Evolutionary conservation across 805 yeast species (phyloP).

Genomic region (Yarrowia alimentaria): DNA sequence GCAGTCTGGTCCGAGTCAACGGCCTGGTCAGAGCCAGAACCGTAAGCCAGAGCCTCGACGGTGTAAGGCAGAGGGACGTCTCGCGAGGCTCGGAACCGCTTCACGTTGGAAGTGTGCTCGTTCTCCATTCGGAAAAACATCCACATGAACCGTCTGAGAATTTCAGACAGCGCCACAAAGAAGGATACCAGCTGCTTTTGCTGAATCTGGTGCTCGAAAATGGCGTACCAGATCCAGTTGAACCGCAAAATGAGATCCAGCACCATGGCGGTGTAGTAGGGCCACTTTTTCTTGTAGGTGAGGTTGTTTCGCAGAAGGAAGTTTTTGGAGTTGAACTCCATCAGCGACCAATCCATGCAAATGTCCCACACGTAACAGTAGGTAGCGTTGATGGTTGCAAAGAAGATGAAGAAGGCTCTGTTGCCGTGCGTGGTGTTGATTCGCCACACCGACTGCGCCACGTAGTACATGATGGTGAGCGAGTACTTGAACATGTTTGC

Average conservation of each 20-base stretch:
- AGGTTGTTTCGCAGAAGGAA: constrained; percentile 67
- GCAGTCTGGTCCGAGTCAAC: constrained; percentile 16
- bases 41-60: too few species aligned
- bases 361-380: constrained; percentile 82
- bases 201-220: constrained; percentile 70
- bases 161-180: constrained; percentile 76
- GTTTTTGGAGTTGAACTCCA: constrained; percentile 62
- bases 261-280: constrained; percentile 73
- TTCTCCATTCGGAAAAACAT: constrained; percentile 90
- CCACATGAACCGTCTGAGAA: constrained; percentile 85
- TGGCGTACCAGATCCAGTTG: constrained; percentile 89
- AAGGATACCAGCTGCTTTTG: constrained; percentile 88
- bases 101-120: constrained; percentile 90
- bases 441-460: constrained; percentile 73
- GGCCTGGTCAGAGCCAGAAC: constrained; percentile 29
- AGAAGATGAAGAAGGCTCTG: constrained; percentile 62
- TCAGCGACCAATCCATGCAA: constrained; percentile 92
- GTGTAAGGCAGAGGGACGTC: constrained; percentile 84
- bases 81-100: constrained; percentile 78
- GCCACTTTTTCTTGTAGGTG: constrained; percentile 55
- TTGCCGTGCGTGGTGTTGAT: constrained; percentile 49
- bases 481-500: constrained; percentile 82
- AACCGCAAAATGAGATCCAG: constrained; percentile 73
- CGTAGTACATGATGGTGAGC: constrained; percentile 64
- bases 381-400: constrained; percentile 72